Evolutionary conservation across 148 eudicot genomes (phyloP).

Genomic region (Euryodendron excelsum): DNA sequence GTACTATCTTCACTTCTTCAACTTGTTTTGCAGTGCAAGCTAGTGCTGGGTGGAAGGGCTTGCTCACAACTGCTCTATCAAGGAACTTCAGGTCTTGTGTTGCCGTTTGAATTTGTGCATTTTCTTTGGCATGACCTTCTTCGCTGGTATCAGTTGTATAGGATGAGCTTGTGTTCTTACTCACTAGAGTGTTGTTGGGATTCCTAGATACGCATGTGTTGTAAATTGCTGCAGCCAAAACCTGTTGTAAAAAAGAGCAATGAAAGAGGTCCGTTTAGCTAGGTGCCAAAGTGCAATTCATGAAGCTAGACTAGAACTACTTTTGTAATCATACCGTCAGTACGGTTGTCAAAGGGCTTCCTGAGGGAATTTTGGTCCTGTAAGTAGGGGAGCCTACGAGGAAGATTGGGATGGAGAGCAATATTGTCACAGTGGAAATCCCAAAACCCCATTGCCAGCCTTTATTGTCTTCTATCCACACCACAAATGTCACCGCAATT

Average conservation of each 20-base stretch:
- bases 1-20: conserved; percentile 61
- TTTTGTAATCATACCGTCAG: conserved; percentile 48
- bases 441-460: conserved; percentile 97
- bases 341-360: conserved; percentile 85
- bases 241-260: conserved; percentile 40
- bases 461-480: conserved; percentile 84
- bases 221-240: conserved; percentile 51
- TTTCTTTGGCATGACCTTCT: conserved; percentile 18
- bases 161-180: conserved; percentile 33
- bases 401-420: conserved; percentile 26
- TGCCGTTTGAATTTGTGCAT: conserved; percentile 16
- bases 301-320: background rate
- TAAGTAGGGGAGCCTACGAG: conserved; percentile 36
- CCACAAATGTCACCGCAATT: conserved; percentile 80
- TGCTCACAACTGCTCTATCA: conserved; percentile 39
- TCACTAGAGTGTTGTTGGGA: conserved; percentile 31
- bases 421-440: conserved; percentile 38
- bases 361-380: conserved; percentile 37
- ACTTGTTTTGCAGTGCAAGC: conserved; percentile 59
- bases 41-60: conserved; percentile 30
- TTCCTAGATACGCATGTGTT: conserved; percentile 36
- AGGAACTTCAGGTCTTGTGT: conserved; percentile 38
- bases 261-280: background rate
- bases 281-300: background rate
- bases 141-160: conserved; percentile 10